phyloP scores from a whole-genome alignment of 2,329 filamentous ascomycete genomes.

The Colletotrichum euphorbiae region DNA sequence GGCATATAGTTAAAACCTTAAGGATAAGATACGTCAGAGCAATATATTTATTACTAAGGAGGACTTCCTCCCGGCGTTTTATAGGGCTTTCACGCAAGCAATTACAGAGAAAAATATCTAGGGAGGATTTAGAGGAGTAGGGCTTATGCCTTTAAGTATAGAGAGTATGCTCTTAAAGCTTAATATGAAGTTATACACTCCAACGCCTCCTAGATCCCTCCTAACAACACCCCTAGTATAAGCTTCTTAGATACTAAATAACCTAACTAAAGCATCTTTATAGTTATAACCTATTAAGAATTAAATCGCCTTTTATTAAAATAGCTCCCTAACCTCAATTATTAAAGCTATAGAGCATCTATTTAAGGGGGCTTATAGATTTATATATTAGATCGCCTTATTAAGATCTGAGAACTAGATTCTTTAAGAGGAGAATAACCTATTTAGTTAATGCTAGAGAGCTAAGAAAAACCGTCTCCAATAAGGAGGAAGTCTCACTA shows the following conservation, averaged over 20 bases:
- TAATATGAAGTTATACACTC: neutral
- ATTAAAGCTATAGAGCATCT: no score
- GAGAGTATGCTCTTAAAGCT: conserved; percentile 1
- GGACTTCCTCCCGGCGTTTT: conserved; percentile 19
- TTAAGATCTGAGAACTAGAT: neutral
- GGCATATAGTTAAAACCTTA: no score
- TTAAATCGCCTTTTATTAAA: no score
- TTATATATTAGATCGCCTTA: neutral
- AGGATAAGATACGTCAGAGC: neutral
- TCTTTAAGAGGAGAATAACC: neutral
- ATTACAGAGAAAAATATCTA: conserved; percentile 30
- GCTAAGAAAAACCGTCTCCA: no score
- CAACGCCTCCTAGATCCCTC: neutral
- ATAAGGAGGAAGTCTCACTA: neutral
- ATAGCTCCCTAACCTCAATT: no score
- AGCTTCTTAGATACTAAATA: neutral
- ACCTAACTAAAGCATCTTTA: neutral
- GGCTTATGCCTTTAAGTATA: conserved; percentile 22
- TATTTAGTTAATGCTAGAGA: neutral
- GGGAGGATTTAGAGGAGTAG: conserved; percentile 28
- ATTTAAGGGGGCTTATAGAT: neutral
- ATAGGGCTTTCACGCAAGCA: neutral
- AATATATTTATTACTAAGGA: conserved; percentile 17
- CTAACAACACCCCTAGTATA: neutral
- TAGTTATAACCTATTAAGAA: no score